Percentiles rank a stretch among this genome's conserved stretches.
phyloP scores from a whole-genome alignment of 805 yeast genomes.

The Pichia sporocuriosa region DNA sequence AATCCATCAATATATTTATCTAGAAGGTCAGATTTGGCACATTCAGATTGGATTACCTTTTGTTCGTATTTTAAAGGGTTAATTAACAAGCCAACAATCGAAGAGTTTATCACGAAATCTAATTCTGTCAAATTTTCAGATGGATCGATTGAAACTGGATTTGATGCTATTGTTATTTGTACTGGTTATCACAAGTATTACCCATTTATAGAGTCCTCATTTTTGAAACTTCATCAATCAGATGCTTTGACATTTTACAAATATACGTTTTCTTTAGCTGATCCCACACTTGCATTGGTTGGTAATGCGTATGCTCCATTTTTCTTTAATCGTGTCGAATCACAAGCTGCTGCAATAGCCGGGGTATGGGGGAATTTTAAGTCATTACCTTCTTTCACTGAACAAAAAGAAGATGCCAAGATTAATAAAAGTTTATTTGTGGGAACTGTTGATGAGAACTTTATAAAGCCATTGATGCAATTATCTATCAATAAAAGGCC shows the following conservation, averaged over 20 bases:
- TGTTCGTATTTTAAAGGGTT: constrained; percentile 15
- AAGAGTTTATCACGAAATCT: constrained; percentile 14
- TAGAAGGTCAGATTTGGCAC: constrained; percentile 7
- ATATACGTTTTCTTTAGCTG: constrained; percentile 34
- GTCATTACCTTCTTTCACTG: neutral
- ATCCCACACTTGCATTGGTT: constrained; percentile 37
- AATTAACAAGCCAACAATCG: constrained; percentile 16
- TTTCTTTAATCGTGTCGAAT: constrained; percentile 33
- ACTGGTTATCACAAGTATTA: constrained; percentile 45
- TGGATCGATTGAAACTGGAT: constrained; percentile 25
- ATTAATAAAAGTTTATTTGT: neutral
- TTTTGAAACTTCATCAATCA: constrained; percentile 6
- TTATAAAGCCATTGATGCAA: constrained; percentile 5
- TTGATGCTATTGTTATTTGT: constrained; percentile 41
- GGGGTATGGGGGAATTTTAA: neutral
- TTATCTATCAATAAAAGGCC: constrained; percentile 5
- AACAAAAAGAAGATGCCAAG: neutral
- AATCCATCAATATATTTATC: constrained; percentile 21
- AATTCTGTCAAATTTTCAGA: constrained; percentile 26
- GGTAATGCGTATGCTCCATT: constrained; percentile 38
- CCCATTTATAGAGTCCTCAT: constrained; percentile 31
- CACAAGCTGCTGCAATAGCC: neutral
- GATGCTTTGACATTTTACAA: constrained; percentile 16
- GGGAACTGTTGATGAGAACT: constrained; percentile 31
- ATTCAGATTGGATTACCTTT: constrained; percentile 10